A percentile compares a stretch with the other conserved stretches of the same genome.
Evolutionary conservation across 2,329 filamentous ascomycete species (phyloP).

Genomic region (Plenodomus biglobosus): DNA sequence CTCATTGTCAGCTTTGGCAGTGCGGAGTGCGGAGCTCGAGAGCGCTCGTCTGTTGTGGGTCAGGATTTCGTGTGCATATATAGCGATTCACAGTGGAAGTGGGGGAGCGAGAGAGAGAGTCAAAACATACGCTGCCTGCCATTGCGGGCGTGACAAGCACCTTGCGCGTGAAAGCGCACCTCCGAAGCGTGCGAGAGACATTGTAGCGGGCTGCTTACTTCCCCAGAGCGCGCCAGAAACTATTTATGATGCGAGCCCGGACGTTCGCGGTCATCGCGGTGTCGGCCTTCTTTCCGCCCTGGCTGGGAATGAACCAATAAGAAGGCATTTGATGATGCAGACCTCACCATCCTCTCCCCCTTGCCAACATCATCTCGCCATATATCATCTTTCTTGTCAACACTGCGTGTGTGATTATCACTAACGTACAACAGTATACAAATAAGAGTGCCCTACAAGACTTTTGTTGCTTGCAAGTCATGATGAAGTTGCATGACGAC

Average conservation of each 20-base stretch:
- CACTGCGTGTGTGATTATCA: too few species aligned
- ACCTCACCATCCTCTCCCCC: not conserved
- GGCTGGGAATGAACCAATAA: conserved; percentile 25
- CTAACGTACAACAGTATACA: too few species aligned
- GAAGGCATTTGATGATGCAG: conserved; percentile 14
- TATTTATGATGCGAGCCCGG: conserved; percentile 34
- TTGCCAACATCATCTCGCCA: not conserved
- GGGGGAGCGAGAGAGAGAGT: too few species aligned
- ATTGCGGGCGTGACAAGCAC: conserved; percentile 36
- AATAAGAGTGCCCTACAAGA: too few species aligned
- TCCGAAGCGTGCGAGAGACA: conserved; percentile 42
- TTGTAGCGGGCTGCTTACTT: conserved; percentile 28
- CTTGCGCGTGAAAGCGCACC: conserved; percentile 36
- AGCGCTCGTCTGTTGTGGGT: conserved; percentile 37
- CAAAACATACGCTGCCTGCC: conserved; percentile 34
- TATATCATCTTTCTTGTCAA: too few species aligned
- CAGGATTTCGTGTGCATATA: conserved; percentile 12
- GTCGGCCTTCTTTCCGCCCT: conserved; percentile 12
- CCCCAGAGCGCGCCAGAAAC: conserved; percentile 14
- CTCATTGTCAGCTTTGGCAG: conserved; percentile 37
- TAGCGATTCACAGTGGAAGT: not conserved
- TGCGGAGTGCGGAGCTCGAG: conserved; percentile 36
- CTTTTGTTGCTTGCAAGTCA: too few species aligned
- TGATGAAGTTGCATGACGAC: too few species aligned
- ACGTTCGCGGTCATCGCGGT: conserved; percentile 20